Base-by-base conservation (phyloP, 345 rosid genomes). In the Fremontodendron californicum region DNA sequence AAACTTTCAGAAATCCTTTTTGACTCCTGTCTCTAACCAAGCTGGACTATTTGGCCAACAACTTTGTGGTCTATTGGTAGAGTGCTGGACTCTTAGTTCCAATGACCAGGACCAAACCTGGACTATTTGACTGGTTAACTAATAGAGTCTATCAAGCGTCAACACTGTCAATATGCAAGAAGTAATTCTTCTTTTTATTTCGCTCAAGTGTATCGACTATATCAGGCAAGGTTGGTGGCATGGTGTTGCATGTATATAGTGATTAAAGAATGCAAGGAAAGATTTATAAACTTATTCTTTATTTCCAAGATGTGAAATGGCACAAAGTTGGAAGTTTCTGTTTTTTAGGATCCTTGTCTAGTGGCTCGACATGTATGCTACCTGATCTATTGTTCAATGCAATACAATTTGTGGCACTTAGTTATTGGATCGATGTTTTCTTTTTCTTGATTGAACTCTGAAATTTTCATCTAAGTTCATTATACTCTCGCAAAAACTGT, bases 381-480 rank as follows among this genome's bases (percentile, higher is more conserved):
- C 15, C 48, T 45, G 48, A 45, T 45, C 48, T 45, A 11, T 45
- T 45, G 3, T 45, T 45, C 51, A 46, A 3, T 46, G 18, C 51
- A 46, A 46, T 46, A 46, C 4, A 13, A 46, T 46, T 46, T 46
- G 15, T 42, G 2, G 51, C n/a, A 49, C 18, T 49, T 6, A 3
- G 16, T 49, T 18, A 49, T 18, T 49, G n/a, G n/a, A n/a, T n/a
- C n/a, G n/a, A n/a, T n/a, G n/a, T n/a, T 97, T 58, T 83, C 93
- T n/a, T n/a, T 84, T 89, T 94, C 58, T n/a, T 52, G 11, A 5
- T 52, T 52, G 58, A 52, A 52, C 58, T 27, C 25, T 52, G 25
- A n/a, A 52, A 46, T 46, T 61, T 61, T 61, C n/a, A 5, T 61
- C 6, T 37, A 2, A 37, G 40, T 4, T 37, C 40, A 4, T 37